phyloP scores from a whole-genome alignment of 2,329 filamentous ascomycete species.

The Calonectria pseudoreteaudii region DNA sequence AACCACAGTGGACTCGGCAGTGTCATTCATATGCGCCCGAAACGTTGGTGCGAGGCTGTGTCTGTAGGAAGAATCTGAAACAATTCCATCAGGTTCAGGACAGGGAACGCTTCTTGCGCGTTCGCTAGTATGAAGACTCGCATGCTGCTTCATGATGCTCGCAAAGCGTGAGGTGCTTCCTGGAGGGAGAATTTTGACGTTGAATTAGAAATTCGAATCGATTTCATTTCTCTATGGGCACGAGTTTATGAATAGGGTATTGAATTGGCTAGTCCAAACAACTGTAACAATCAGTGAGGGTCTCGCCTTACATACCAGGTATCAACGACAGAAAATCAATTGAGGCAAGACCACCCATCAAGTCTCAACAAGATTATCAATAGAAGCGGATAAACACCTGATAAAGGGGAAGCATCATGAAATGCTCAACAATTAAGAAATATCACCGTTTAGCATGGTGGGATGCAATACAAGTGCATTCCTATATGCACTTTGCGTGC shows the following conservation, averaged over 20 bases:
- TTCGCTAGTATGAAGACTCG: not conserved
- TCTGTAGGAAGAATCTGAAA: not conserved
- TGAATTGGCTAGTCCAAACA: too few relatives aligned
- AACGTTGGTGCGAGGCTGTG: not conserved
- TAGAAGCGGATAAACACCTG: not conserved
- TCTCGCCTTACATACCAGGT: not conserved
- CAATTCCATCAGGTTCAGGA: not conserved
- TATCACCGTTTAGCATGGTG: not conserved
- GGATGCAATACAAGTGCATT: not conserved
- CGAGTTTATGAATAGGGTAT: not conserved
- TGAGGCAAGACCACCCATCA: not conserved
- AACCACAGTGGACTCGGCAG: not conserved
- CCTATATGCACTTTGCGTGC: not conserved
- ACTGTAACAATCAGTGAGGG: not conserved
- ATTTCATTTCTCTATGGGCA: too few relatives aligned
- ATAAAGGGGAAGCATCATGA: not conserved
- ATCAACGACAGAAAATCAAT: not conserved
- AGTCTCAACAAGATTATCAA: not conserved
- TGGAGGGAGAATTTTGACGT: not conserved
- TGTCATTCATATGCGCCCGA: not conserved
- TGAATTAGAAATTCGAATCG: not conserved
- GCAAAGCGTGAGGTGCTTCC: not conserved
- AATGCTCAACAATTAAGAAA: not conserved
- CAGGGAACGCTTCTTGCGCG: slow-evolving; percentile 18
- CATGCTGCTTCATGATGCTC: not conserved